Evolutionary conservation across 2,329 filamentous ascomycete species (phyloP).

Genomic region (Xylariaceae sp.): DNA sequence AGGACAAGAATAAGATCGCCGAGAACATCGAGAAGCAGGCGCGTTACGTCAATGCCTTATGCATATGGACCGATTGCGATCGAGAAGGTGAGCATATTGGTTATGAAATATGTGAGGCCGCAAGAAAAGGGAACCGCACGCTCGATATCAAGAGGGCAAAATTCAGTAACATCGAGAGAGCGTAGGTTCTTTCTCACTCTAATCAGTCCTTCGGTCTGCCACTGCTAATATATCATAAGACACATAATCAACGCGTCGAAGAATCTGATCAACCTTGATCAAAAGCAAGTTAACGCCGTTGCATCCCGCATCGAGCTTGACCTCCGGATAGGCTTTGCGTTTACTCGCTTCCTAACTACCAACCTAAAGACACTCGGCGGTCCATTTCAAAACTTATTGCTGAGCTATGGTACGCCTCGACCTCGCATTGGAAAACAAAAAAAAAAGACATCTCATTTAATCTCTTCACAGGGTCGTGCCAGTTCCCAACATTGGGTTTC

Average conservation of each 20-base stretch:
- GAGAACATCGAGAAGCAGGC: conserved; percentile 81
- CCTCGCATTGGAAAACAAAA: background rate
- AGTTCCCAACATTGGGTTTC: conserved; percentile 94
- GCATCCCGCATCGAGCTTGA: conserved; percentile 87
- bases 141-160: conserved; percentile 79
- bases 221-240: conserved; percentile 38
- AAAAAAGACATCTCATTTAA: conserved; percentile 8
- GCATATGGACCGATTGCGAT: conserved; percentile 99
- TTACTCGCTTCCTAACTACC: conserved; percentile 81
- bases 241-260: conserved; percentile 82
- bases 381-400: conserved; percentile 55
- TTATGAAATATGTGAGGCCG: conserved; percentile 78
- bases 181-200: conserved; percentile 45
- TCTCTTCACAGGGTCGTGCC: conserved; percentile 64
- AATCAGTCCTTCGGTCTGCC: background rate
- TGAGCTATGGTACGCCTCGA: conserved; percentile 68
- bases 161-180: conserved; percentile 94
- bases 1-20: conserved; percentile 77
- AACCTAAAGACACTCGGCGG: conserved; percentile 68
- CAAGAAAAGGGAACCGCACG: conserved; percentile 62
- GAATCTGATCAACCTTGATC: conserved; percentile 71
- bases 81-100: conserved; percentile 96
- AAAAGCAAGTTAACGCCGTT: conserved; percentile 81
- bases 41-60: conserved; percentile 63
- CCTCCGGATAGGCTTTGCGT: conserved; percentile 83